phyloP scores from a whole-genome alignment of 306 rosid species.

The Phaseolus lunatus region DNA sequence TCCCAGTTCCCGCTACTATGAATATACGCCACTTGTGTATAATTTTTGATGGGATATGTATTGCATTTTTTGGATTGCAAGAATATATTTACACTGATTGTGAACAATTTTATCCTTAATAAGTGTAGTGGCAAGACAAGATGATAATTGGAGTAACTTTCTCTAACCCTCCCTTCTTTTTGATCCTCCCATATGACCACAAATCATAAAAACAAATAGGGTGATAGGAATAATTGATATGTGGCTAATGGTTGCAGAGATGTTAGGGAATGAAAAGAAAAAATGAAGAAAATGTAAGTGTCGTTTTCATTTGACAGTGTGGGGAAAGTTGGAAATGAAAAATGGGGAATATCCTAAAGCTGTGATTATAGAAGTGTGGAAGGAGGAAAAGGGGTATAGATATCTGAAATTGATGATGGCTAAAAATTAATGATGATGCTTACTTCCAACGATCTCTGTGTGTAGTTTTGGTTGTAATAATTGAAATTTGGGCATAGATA shows the following conservation, averaged over 20 bases:
- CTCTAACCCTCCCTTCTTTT: too few relatives aligned
- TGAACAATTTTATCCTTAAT: too few relatives aligned
- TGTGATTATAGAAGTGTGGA: conserved; percentile 21
- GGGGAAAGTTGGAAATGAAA: conserved; percentile 12
- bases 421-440: conserved; percentile 45
- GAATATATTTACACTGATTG: too few relatives aligned
- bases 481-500: conserved; percentile 45
- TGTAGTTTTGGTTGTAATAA: conserved; percentile 47
- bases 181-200: too few relatives aligned
- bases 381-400: background rate
- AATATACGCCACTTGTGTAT: too few relatives aligned
- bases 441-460: conserved; percentile 35
- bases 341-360: conserved; percentile 7
- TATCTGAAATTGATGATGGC: conserved; percentile 32
- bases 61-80: too few relatives aligned
- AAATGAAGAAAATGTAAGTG: background rate
- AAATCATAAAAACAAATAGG: background rate
- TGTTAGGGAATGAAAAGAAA: background rate
- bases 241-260: background rate
- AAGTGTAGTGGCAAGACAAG: too few relatives aligned
- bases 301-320: background rate
- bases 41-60: too few relatives aligned
- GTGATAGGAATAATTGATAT: background rate
- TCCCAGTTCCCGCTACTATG: too few relatives aligned
- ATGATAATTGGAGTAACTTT: too few relatives aligned